phyloP scores from a whole-genome alignment of 257 asterid species.

The Sherardia arvensis region DNA sequence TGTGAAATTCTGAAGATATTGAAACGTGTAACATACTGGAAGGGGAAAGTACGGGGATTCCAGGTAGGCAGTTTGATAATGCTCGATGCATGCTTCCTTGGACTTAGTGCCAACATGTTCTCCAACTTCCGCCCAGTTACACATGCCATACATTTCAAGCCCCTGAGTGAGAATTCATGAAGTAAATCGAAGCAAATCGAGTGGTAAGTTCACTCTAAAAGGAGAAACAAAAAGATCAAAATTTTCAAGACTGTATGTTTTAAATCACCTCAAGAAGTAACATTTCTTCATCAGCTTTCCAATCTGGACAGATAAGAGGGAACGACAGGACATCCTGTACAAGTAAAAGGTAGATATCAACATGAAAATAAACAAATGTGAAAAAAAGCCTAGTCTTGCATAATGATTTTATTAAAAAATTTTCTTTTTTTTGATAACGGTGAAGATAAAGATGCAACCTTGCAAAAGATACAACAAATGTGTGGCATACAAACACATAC shows the following conservation, averaged over 20 bases:
- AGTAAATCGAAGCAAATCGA: neutral
- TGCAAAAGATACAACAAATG: neutral
- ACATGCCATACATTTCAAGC: slow-evolving; percentile 87
- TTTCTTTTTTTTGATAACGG: neutral
- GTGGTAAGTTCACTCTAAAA: neutral
- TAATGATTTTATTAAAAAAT: neutral
- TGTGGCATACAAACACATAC: neutral
- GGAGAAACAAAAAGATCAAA: neutral
- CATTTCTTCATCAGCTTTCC: slow-evolving; percentile 95
- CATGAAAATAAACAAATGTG: slow-evolving; percentile 7
- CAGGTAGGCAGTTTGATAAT: slow-evolving; percentile 55
- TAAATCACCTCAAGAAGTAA: slow-evolving; percentile 69
- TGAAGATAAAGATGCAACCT: neutral
- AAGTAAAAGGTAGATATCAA: slow-evolving; percentile 19
- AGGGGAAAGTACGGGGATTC: slow-evolving; percentile 84
- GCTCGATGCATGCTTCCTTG: slow-evolving; percentile 69
- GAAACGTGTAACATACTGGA: slow-evolving; percentile 43
- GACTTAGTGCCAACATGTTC: slow-evolving; percentile 88
- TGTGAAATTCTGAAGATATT: neutral
- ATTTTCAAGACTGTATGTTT: neutral
- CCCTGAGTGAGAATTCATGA: slow-evolving; percentile 36
- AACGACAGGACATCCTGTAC: slow-evolving; percentile 61
- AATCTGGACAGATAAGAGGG: slow-evolving; percentile 73
- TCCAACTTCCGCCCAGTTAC: slow-evolving; percentile 86
- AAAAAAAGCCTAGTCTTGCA: slow-evolving; percentile 4